These are phyloP conservation scores for Ceriops decandra DNA, from an alignment of 345 rosid genomes.

Conservation along the genomic window DNA sequence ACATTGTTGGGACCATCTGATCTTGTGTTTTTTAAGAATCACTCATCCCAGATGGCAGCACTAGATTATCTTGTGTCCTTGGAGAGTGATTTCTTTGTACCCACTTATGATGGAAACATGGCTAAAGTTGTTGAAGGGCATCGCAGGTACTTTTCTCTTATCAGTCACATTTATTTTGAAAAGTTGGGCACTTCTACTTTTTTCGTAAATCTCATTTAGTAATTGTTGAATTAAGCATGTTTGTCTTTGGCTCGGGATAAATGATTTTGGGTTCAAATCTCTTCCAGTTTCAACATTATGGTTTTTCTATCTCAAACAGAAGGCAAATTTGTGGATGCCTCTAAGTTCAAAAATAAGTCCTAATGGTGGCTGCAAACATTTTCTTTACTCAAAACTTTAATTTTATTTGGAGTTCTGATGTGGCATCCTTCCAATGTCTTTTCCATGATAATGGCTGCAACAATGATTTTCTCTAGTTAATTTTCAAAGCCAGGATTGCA, in stretches of 20 bases:
- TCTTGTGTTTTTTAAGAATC: constrained; percentile 69
- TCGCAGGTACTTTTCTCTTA: constrained; percentile 54
- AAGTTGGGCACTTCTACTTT: background rate
- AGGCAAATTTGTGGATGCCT: constrained; percentile 11
- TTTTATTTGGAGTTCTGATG: constrained; percentile 4
- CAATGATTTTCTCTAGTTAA: background rate
- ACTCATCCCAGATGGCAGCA: constrained; percentile 91
- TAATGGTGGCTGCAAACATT: constrained; percentile 15
- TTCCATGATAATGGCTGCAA: background rate
- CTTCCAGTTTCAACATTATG: constrained; percentile 3
- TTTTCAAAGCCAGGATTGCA: background rate
- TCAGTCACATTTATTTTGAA: background rate
- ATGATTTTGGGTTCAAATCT: constrained; percentile 15
- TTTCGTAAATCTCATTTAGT: background rate
- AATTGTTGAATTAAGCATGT: background rate
- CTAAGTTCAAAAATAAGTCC: background rate
- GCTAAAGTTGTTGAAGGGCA: constrained; percentile 99
- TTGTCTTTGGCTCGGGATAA: constrained; percentile 17
- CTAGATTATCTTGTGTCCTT: constrained; percentile 88
- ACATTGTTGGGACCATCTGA: constrained; percentile 65
- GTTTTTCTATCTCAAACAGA: constrained; percentile 5
- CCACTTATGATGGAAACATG: constrained; percentile 98
- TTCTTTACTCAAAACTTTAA: background rate
- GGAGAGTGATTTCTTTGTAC: constrained; percentile 93
- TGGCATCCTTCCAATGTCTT: background rate